A percentile compares a stretch with the other conserved stretches of the same genome.
These are phyloP conservation scores for Erigeron canadensis DNA, from an alignment of 129 eudicot genomes.

Conservation along the genomic window DNA sequence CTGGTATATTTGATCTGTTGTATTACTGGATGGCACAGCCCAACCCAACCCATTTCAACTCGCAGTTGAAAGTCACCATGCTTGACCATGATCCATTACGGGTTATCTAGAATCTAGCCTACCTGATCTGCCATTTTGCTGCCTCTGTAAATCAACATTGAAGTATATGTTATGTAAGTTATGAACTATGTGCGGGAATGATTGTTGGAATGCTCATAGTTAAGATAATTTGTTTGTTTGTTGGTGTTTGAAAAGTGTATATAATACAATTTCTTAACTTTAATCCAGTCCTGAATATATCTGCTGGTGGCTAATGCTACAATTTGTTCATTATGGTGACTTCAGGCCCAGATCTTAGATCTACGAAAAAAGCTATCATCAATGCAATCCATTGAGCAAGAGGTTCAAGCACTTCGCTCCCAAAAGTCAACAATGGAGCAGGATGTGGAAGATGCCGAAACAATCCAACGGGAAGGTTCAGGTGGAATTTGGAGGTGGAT, in stretches of 20 bases:
- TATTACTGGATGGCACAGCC: too few relatives aligned
- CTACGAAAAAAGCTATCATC: slow-evolving; percentile 69
- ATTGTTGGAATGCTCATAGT: background rate
- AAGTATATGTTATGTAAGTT: slow-evolving; percentile 4
- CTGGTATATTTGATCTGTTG: too few relatives aligned
- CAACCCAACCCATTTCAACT: too few relatives aligned
- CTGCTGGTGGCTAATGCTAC: slow-evolving; percentile 10
- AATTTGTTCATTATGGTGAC: slow-evolving; percentile 15
- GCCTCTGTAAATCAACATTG: background rate
- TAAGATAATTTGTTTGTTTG: background rate
- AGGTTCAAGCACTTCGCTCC: slow-evolving; percentile 64
- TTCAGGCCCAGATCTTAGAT: slow-evolving; percentile 84
- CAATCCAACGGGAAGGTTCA: slow-evolving; percentile 61
- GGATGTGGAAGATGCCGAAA: slow-evolving; percentile 61
- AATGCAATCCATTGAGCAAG: slow-evolving; percentile 77
- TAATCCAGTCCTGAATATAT: background rate
- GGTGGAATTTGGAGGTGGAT: slow-evolving; percentile 88
- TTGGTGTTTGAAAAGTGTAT: background rate
- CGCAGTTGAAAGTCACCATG: too few relatives aligned
- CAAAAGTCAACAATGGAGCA: slow-evolving; percentile 71
- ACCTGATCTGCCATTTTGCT: too few relatives aligned
- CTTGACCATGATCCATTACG: too few relatives aligned
- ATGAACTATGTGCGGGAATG: background rate
- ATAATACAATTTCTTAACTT: background rate
- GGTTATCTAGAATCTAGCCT: too few relatives aligned